Evolutionary conservation across 2,329 filamentous ascomycete genomes (phyloP), one percentile per base, ranked within the genome.

Genomic region (Neurospora sp.): DNA sequence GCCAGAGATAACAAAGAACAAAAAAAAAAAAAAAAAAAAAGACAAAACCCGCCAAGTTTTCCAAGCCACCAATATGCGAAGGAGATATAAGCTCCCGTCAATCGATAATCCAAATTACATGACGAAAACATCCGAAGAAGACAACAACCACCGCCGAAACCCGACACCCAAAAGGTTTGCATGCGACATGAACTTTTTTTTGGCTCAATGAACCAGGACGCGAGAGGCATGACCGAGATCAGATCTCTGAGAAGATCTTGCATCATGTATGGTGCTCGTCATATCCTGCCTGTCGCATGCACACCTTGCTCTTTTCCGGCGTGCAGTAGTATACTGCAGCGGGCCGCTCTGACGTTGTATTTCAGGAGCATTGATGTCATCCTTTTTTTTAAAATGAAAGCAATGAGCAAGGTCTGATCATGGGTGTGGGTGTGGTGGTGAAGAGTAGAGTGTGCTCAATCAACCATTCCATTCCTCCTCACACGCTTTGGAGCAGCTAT

Each of bases 401-500:
- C 33, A 52, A n/a, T 9, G 19, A 62, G 23, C 52, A 62, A 62
- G 52, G 28, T 7, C 23, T 36, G 15, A 10, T 33, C 28, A 15
- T 17, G 52, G 23, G 46, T 3, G 46, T 13, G 46, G 23, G 39
- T 38, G 36, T 13, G 38, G 28, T 36, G 23, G 38, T 43, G 28
- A 28, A 43, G 67, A 52, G 23, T 68, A 19, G 69, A 67, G 38
- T 36, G 11, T 69, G 1, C 38, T 46, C 4, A 15, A 66, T 52
- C 43, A 62, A n/a, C 38, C 3, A 23, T 5, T 40, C 2, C 69
- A 67, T 40, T 58, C n/a, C 28, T 58, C 23, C 10, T 11, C n/a
- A 23, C 15, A n/a, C 38, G n/a, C 66, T 19, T 42, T 2, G 10
- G 15, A 40, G 2, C 38, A 67, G 39, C 36, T 19, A 10, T 78